Evolutionary conservation across 2,329 filamentous ascomycete species (phyloP), one percentile per base, ranked within the genome.

Genomic region (Fusarium pseudograminearum): DNA sequence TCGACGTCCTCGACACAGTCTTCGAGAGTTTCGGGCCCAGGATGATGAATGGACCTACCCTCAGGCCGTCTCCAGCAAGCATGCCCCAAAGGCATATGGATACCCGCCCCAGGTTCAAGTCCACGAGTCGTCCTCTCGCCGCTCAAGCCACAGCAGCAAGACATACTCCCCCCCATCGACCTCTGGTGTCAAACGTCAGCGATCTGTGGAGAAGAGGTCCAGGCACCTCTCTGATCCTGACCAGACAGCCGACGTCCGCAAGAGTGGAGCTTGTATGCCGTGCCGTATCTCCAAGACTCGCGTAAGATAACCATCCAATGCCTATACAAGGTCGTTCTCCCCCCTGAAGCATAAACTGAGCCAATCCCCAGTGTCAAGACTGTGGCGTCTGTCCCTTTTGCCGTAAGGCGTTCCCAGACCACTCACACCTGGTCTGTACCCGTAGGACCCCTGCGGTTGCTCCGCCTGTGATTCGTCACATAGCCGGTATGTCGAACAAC

Each of bases 231-330:
- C 74, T 57, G 77, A 82, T 67, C 80, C 78, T 42, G 78, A 81
- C 63, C 80, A 84, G 75, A 85, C 84, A 44, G 83, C 83, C 54
- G 80, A 81, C 57, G 83, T 86, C 56, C 83, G 84, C 68, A 82
- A 83, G 73, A 79, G 78, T 70, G 81, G 82, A 61, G 83, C 84
- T 34, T 86, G 84, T 70, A 78, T 82, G 56, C 81, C 80, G 59
- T 86, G 84, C 74, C 83, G 80, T 69, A 78, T 83, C 65, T 80
- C 79, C 69, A 86, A 84, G 78, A 80, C 81, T 70, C 76, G 78
- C 71, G 84, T 85, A 80, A 80, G 83, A 75, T 73, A 75, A 63
- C 54, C 62, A 64, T 45, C 45, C 60, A 65, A 66, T 66, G 61
- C 61, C 62, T 65, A 42, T 36, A 61, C 47, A 56, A 65, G 62